Evolutionary conservation across 805 yeast species (phyloP).

Genomic region (Kurtzmaniella fragi): DNA sequence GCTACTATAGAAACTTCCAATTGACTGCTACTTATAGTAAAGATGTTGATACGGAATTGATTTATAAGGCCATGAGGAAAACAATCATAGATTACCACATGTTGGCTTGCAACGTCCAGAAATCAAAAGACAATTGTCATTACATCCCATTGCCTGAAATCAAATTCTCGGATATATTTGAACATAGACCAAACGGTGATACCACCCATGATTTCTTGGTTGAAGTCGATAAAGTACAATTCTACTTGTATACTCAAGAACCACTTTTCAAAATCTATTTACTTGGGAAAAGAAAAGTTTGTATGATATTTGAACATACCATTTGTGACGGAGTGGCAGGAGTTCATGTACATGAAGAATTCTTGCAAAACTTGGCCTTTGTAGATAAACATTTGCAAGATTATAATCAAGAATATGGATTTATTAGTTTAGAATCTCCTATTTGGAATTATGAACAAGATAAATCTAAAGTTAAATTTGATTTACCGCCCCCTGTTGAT

Average conservation of each 20-base stretch:
- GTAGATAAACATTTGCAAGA: constrained; percentile 8
- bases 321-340: constrained; percentile 37
- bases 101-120: constrained; percentile 25
- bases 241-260: constrained; percentile 15
- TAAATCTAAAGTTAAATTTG: constrained; percentile 12
- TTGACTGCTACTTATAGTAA: constrained; percentile 27
- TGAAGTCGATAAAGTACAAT: constrained; percentile 13
- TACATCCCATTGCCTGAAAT: constrained; percentile 20
- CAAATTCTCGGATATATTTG: constrained; percentile 22
- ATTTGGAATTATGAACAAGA: constrained; percentile 21
- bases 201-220: constrained; percentile 27
- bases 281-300: constrained; percentile 16
- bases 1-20: constrained; percentile 29
- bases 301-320: constrained; percentile 31
- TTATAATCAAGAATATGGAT: constrained; percentile 8
- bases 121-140: constrained; percentile 8
- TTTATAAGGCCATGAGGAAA: constrained; percentile 25
- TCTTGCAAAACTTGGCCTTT: constrained; percentile 22
- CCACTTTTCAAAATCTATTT: constrained; percentile 25
- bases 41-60: constrained; percentile 9
- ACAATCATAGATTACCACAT: constrained; percentile 30
- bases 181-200: constrained; percentile 7
- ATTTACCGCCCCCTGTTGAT: constrained; percentile 34
- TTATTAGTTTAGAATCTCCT: constrained; percentile 6
- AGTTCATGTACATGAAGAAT: constrained; percentile 27